Evolutionary conservation across 345 rosid species (phyloP).

Genomic region (Syzygium oleosum): DNA sequence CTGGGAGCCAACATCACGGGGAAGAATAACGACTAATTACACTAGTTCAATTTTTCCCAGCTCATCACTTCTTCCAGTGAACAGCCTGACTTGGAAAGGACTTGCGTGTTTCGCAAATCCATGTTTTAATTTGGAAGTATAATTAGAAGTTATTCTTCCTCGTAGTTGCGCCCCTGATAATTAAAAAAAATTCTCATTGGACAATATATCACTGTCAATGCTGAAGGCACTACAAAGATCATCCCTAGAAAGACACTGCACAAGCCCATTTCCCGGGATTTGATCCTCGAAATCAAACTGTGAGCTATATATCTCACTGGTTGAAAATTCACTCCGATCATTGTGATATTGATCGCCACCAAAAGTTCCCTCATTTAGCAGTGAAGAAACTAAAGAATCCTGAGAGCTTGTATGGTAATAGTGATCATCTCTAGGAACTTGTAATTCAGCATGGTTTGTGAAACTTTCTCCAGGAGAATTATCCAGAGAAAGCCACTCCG

Average conservation of each 20-base stretch:
- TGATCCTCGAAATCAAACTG: constrained; percentile 41
- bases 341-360: constrained; percentile 10
- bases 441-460: constrained; percentile 2
- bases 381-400: constrained; percentile 8
- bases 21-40: neutral
- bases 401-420: constrained; percentile 12
- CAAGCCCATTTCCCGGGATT: constrained; percentile 31
- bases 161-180: neutral
- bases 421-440: constrained; percentile 3
- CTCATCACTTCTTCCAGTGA: neutral
- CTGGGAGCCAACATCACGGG: neutral
- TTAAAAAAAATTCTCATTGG: constrained; percentile 1
- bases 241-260: constrained; percentile 22
- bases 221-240: constrained; percentile 29
- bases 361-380: constrained; percentile 12
- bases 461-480: constrained; percentile 2
- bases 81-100: neutral
- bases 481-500: constrained; percentile 12
- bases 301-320: constrained; percentile 28
- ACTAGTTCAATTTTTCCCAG: neutral
- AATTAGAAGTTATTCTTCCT: constrained; percentile 20
- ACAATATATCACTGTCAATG: constrained; percentile 32
- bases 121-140: neutral
- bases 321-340: constrained; percentile 16
- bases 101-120: neutral